A percentile compares a stretch with the other conserved stretches of the same genome.
phyloP scores from a whole-genome alignment of 2,329 filamentous ascomycete species.

The Apiospora koreana region DNA sequence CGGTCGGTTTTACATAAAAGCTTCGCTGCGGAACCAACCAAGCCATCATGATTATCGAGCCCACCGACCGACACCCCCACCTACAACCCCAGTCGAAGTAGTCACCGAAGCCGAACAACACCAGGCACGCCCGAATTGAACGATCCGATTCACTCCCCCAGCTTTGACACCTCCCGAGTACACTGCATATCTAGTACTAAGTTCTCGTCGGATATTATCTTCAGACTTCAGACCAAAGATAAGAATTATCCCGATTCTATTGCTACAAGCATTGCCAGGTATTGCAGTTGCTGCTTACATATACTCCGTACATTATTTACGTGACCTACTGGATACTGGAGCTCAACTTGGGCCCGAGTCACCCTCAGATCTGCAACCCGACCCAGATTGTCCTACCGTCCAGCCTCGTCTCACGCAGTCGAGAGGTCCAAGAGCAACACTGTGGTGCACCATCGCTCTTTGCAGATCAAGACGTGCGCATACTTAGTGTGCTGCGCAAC shows the following conservation, averaged over 20 bases:
- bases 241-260: background rate
- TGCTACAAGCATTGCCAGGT: background rate
- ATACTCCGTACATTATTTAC: no score
- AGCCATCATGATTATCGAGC: conserved; percentile 7
- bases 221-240: background rate
- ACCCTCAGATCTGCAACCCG: background rate
- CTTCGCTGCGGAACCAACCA: background rate
- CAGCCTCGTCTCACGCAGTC: background rate
- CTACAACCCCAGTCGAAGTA: conserved; percentile 8
- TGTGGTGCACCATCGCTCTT: background rate
- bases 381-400: background rate
- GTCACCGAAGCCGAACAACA: background rate
- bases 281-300: background rate
- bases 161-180: background rate
- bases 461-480: background rate
- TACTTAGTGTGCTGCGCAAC: background rate
- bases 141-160: background rate
- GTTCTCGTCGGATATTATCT: background rate
- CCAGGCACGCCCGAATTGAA: background rate
- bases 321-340: background rate
- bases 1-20: conserved; percentile 8
- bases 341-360: background rate
- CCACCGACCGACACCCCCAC: conserved; percentile 4
- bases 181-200: background rate
- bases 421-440: background rate